phyloP scores from a whole-genome alignment of 805 yeast species.

The Jamesozyma hellenica region DNA sequence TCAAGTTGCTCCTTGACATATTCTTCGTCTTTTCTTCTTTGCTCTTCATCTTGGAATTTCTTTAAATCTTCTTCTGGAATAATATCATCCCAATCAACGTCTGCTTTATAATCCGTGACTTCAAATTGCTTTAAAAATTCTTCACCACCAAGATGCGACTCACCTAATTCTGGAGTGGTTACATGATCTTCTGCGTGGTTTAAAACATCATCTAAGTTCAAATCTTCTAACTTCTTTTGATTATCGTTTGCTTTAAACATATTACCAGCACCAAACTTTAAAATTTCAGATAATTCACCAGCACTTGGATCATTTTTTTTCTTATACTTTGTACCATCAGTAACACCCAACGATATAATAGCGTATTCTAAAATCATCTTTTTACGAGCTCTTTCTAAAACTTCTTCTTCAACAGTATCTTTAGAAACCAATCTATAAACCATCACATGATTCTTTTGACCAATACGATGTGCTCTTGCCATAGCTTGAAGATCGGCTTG shows the following conservation, averaged over 20 bases:
- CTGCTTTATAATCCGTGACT: constrained; percentile 97
- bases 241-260: constrained; percentile 95
- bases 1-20: constrained; percentile 83
- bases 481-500: constrained; percentile 98
- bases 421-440: constrained; percentile 96
- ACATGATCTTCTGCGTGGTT: constrained; percentile 96
- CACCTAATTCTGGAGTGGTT: constrained; percentile 93
- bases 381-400: constrained; percentile 89
- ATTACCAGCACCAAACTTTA: constrained; percentile 96
- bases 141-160: constrained; percentile 96
- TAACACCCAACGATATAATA: constrained; percentile 88
- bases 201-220: constrained; percentile 90
- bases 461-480: constrained; percentile 99
- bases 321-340: constrained; percentile 48
- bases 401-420: constrained; percentile 96
- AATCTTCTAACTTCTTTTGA: constrained; percentile 88
- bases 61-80: constrained; percentile 90
- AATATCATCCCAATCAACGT: constrained; percentile 97
- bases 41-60: constrained; percentile 84
- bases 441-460: constrained; percentile 97
- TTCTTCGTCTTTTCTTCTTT: constrained; percentile 74
- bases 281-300: constrained; percentile 80
- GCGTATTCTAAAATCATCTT: constrained; percentile 98
- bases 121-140: constrained; percentile 95
- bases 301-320: constrained; percentile 66